Evolutionary conservation across 2,329 filamentous ascomycete genomes (phyloP), one percentile per base, ranked within the genome.

Genomic region (Cryoendolithus antarcticus): DNA sequence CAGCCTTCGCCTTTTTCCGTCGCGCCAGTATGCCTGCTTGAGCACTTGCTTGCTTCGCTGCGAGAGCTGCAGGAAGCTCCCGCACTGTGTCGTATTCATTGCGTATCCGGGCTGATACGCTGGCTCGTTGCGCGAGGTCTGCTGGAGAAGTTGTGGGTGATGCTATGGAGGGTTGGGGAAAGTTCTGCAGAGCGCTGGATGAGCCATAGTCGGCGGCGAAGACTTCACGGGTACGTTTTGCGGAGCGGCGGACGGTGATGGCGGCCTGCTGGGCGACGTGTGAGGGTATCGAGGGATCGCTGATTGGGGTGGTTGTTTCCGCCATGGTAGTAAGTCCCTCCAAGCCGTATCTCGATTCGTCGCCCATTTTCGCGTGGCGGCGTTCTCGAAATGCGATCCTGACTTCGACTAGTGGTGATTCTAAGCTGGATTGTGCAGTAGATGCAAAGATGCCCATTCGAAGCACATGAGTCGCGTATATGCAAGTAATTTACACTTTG

Each of bases 11-110:
- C 51, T 78, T 74, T 59, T 78, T 83, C 48, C 76, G 70, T 47
- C 77, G 70, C 44, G 74, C 71, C 6, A 70, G 72, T n/a, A 75
- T 65, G 4, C 69, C 66, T 2, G 69, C 61, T 21, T 66, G 63
- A 30, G 74, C 71, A 51, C 69, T 74, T 9, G 82, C 80, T 60
- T 88, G 81, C 58, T 88, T 91, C 13, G 83, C 80, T 29, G 83
- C 83, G 12, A 95, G 71, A 2, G 75, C 75, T 13, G 80, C 75
- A 4, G 88, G 88, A 3, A 95, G 71, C 45, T 82, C 80, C 56
- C 77, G 75, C 13, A 91, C 80, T 54, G 79, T 69, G 50, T 78
- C 74, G 61, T 94, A 95, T 65, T 95, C 86, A 54, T 68, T 69
- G 38, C 71, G 70, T 55, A 83, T 76, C 35, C 80, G 74, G 39